Percentiles rank a stretch among this genome's conserved stretches.
These are phyloP conservation scores for Penicillium frequentans DNA, from an alignment of 2,329 filamentous ascomycete genomes.

Conservation along the genomic window DNA sequence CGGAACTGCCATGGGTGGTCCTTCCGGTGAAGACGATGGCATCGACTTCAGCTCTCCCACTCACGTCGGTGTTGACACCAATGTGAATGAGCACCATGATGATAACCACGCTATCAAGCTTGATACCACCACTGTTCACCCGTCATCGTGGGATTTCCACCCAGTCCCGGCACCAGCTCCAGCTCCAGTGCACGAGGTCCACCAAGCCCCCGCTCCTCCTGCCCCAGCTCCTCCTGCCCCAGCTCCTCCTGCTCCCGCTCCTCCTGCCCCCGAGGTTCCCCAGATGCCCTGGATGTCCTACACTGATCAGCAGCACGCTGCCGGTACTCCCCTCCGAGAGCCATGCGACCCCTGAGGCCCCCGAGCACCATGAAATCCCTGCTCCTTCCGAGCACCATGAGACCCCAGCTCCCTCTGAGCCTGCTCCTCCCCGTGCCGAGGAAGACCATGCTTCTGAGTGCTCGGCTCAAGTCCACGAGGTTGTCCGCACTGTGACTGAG, in stretches of 20 bases:
- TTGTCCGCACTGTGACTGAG: conserved; percentile 31
- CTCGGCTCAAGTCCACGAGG: conserved; percentile 18
- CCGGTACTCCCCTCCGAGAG: neutral
- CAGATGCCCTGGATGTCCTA: conserved; percentile 11
- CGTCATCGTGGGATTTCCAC: neutral
- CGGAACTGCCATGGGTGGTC: conserved; percentile 15
- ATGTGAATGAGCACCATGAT: conserved; percentile 17
- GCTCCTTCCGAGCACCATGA: neutral
- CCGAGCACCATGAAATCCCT: neutral
- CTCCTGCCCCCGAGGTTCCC: neutral
- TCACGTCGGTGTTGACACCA: conserved; percentile 6
- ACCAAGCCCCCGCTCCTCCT: conserved; percentile 1
- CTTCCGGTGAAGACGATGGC: conserved; percentile 20
- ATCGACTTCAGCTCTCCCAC: conserved; percentile 10
- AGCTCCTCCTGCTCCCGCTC: no score
- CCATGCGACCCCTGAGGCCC: neutral
- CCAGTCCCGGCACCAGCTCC: neutral
- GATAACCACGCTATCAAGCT: conserved; percentile 26
- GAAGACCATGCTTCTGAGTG: conserved; percentile 11
- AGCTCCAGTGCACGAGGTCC: neutral
- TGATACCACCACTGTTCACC: conserved; percentile 16
- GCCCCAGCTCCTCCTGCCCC: no score
- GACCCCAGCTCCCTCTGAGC: neutral
- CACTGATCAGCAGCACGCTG: conserved; percentile 1
- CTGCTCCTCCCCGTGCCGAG: conserved; percentile 4